Evolutionary conservation across 2,329 filamentous ascomycete species (phyloP).

Genomic region (Colletotrichum phormii): DNA sequence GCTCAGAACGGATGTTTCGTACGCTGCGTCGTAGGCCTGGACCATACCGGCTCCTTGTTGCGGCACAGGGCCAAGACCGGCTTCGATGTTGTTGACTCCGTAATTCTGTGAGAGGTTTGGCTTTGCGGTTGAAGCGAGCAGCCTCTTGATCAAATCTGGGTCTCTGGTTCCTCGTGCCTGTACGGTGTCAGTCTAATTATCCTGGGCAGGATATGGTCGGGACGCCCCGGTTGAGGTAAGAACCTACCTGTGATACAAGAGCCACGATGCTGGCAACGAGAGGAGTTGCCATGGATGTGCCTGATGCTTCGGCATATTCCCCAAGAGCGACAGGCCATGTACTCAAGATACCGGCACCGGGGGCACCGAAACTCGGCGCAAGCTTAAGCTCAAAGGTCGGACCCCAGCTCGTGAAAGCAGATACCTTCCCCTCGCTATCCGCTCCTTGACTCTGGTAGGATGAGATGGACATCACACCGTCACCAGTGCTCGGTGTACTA

Average conservation of each 20-base stretch:
- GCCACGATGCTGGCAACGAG: constrained; percentile 66
- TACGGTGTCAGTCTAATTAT: background rate
- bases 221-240: background rate
- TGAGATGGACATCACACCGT: constrained; percentile 60
- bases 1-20: constrained; percentile 63
- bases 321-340: constrained; percentile 62
- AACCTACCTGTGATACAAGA: constrained; percentile 60
- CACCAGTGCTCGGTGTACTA: constrained; percentile 60
- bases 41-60: constrained; percentile 72
- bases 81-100: background rate
- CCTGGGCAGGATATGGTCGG: background rate
- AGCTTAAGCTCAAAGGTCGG: constrained; percentile 69
- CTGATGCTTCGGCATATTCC: constrained; percentile 64
- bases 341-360: constrained; percentile 68
- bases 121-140: constrained; percentile 62
- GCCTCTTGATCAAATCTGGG: constrained; percentile 59
- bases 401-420: constrained; percentile 68
- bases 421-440: constrained; percentile 3
- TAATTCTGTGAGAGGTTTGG: constrained; percentile 48
- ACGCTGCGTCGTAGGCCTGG: constrained; percentile 69
- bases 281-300: constrained; percentile 72
- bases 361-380: constrained; percentile 66
- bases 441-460: constrained; percentile 58
- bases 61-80: constrained; percentile 58
- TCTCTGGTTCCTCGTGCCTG: constrained; percentile 56